Evolutionary conservation across 2,329 filamentous ascomycete species (phyloP), one percentile per base, ranked within the genome.

Genomic region (Fusarium zealandicum): DNA sequence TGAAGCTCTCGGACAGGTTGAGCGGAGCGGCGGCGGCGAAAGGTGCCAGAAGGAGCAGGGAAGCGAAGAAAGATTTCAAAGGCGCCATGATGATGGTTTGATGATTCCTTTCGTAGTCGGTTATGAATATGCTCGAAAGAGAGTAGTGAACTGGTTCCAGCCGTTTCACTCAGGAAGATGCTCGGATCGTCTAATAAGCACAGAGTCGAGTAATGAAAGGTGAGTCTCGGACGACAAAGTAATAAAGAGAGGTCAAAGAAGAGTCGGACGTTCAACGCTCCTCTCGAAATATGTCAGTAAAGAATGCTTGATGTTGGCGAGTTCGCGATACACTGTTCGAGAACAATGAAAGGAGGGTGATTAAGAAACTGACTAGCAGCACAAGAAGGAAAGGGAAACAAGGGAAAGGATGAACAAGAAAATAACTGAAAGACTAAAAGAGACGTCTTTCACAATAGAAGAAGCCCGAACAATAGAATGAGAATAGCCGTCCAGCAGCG

Each of bases 231-330:
- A 49, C 54, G 53, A 42, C 38, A 51, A 60, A 45, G 48, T 36
- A 61, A 37, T 39, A 49, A 68, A 57, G 66, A 67, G 38, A 63
- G 64, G 40, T 57, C 32, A 22, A 39, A 61, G 66, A 69, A 66
- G 61, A 69, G 53, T 41, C 45, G 48, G 59, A 58, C 68, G 69
- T 69, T 71, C 69, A 70, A 70, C 67, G 68, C 60, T 69, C 66
- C 66, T 71, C 65, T 67, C 55, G 37, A 55, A 54, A 51, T 42
- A n/a, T 50, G 42, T 59, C 52, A 57, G 59, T 67, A 58, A 61
- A 36, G 42, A 63, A 47, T 31, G 50, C 50, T 55, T 51, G 58
- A 53, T 43, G 44, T 48, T 54, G 40, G 38, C 38, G 51, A 54
- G 51, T 41, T 56, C 43, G 45, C 52, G 57, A 63, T 46, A 54